Conservation (phyloP, 129 eudicot species). For the Ambrosia trifida region DNA sequence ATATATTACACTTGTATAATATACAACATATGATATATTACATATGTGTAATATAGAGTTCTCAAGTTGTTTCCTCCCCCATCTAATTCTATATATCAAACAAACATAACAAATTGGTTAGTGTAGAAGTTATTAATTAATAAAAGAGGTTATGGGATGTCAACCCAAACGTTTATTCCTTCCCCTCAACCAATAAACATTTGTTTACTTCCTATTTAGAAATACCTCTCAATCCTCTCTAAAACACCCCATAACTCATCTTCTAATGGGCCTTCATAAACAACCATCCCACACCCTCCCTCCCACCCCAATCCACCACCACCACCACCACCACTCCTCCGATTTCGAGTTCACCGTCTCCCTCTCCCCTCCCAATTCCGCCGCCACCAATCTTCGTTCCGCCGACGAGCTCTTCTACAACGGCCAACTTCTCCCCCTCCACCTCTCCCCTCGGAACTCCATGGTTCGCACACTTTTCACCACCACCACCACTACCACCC, state of each 20-base stretch:
- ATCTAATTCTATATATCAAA: too few relatives aligned
- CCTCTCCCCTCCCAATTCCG: conserved; percentile 60
- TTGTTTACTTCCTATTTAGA: not conserved
- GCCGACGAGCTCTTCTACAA: conserved; percentile 96
- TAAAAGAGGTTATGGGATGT: not conserved
- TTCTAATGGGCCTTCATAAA: not conserved
- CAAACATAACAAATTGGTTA: too few relatives aligned
- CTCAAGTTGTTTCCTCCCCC: too few relatives aligned
- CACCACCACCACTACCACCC: conserved; percentile 14
- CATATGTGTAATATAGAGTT: too few relatives aligned
- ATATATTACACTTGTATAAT: too few relatives aligned
- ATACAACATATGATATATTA: too few relatives aligned
- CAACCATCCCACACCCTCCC: conserved; percentile 67
- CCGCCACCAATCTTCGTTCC: conserved; percentile 58
- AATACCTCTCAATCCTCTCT: not conserved
- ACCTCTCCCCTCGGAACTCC: conserved; percentile 65
- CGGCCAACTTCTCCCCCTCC: conserved; percentile 94
- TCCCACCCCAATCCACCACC: conserved; percentile 67
- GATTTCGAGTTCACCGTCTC: conserved; percentile 84
- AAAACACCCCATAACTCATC: not conserved
- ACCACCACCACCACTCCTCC: conserved; percentile 64
- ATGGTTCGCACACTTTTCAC: conserved; percentile 58
- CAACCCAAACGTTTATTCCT: conserved; percentile 64
- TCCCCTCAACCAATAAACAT: conserved; percentile 42
- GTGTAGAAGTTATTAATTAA: not conserved